Evolutionary conservation across 2,329 filamentous ascomycete species (phyloP).

Genomic region (Ascochyta clinopodiicola): DNA sequence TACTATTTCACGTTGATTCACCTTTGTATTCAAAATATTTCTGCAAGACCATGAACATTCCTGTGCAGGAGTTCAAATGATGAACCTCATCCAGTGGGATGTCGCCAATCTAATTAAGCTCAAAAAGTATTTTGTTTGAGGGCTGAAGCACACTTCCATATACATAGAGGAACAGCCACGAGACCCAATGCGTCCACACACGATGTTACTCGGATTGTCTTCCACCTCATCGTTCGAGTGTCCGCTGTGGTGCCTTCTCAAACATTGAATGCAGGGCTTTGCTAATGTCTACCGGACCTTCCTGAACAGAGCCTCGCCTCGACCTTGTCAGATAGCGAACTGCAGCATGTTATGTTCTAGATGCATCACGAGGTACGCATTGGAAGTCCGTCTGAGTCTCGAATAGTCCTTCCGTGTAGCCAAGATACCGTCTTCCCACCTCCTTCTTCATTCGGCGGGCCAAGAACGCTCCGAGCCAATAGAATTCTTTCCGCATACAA

Average conservation of each 20-base stretch:
- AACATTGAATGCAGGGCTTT: conserved; percentile 8
- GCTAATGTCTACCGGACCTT: conserved; percentile 22
- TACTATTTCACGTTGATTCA: not conserved
- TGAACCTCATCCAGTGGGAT: conserved; percentile 28
- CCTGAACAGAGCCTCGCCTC: conserved; percentile 27
- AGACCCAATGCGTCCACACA: not conserved
- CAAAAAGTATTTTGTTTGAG: conserved; percentile 9
- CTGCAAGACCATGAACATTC: not conserved
- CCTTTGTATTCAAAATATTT: no score
- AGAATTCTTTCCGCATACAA: conserved; percentile 7
- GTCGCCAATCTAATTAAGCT: conserved; percentile 17
- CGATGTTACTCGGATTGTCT: not conserved
- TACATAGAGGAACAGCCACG: not conserved
- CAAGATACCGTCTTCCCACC: conserved; percentile 24
- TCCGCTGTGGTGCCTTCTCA: not conserved
- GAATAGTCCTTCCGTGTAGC: conserved; percentile 21
- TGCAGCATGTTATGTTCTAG: conserved; percentile 20
- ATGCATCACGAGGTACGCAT: conserved; percentile 21
- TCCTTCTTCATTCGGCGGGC: conserved; percentile 23
- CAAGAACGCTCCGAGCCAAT: conserved; percentile 26
- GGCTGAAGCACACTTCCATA: not conserved
- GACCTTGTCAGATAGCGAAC: conserved; percentile 8
- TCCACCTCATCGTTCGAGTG: not conserved
- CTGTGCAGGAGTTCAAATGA: conserved; percentile 26
- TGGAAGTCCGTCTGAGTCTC: conserved; percentile 11